Base-by-base conservation (phyloP, 2,329 filamentous ascomycete genomes). In the Pseudogymnoascus sp. region DNA sequence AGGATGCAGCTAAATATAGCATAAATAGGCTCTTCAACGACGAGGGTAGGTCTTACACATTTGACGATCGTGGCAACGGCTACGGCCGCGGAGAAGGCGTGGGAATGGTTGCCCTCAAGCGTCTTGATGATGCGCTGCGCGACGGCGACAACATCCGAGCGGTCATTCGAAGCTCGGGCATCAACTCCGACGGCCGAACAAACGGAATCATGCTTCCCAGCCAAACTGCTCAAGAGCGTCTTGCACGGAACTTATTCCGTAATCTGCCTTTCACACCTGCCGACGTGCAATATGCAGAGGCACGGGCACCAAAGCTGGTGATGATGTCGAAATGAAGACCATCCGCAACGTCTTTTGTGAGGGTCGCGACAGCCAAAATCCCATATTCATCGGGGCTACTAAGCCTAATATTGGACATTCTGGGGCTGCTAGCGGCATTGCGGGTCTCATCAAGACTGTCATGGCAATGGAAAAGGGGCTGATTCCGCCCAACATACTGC, bases 41-140 rank as follows among this genome's bases (percentile, higher is more conserved):
- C 14, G 4, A 38, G 28, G 70, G 72, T 1, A 65, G 61, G 16
- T 75, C 70, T 28, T 65, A 72, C 22, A 72, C 68, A 1, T 78
- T 75, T 53, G 79, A 80, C 62, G 66, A 72, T 6, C 67, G 70
- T 10, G 78, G 76, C 0, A 73, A 77, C 61, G 80, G 80, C 0
- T 82, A 81, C 64, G 75, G 71, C 0, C 73, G 79, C 8, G 79
- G 78, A 2, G 80, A 82, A 67, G 80, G 75, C 4, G 70, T 77
- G 11, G 76, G 70, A 2, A 68, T 72, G 24, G 35, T 82, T 5
- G 62, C 79, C 0, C 61, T 82, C 8, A 81, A 81, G 65, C 73
- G 71, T 0, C 63, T 81, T 0, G 65, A 70, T 4, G 70, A 76
- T 50, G 79, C 79, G 0, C 46, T 81, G 6, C 67, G 69, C 16